Evolutionary conservation across 2,329 filamentous ascomycete genomes (phyloP).

Genomic region (Claviceps paspali): DNA sequence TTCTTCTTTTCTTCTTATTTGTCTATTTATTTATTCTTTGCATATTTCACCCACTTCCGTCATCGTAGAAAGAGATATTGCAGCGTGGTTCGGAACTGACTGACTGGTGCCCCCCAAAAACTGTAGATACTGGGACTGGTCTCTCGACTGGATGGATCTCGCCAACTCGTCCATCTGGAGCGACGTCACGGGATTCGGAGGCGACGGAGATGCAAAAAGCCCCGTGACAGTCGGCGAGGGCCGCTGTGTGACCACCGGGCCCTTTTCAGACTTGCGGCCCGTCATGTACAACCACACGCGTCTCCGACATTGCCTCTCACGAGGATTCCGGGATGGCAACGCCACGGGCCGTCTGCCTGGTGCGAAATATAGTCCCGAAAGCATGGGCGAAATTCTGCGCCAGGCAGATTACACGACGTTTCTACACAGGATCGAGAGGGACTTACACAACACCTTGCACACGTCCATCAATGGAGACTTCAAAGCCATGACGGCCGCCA

Average conservation of each 20-base stretch:
- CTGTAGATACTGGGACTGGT: constrained; percentile 9
- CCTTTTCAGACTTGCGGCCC: constrained; percentile 8
- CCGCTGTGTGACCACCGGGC: constrained; percentile 7
- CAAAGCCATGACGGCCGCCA: constrained; percentile 6
- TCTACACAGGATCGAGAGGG: constrained; percentile 2
- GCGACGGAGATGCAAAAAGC: constrained; percentile 6
- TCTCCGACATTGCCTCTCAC: constrained; percentile 4
- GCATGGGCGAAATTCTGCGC: neutral
- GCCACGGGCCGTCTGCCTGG: constrained; percentile 2
- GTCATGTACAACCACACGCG: constrained; percentile 7
- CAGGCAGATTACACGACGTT: constrained; percentile 1
- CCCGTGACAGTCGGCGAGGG: constrained; percentile 4
- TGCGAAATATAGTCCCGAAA: constrained; percentile 2
- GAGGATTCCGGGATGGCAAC: constrained; percentile 4
- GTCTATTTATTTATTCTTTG: too few species aligned
- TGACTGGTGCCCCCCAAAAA: too few species aligned
- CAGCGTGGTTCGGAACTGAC: too few species aligned
- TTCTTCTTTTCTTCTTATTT: too few species aligned
- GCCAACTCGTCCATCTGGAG: constrained; percentile 8
- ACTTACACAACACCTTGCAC: constrained; percentile 5
- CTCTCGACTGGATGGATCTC: constrained; percentile 8
- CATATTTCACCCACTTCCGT: too few species aligned
- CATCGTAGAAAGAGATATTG: too few species aligned
- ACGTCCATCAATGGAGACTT: constrained; percentile 6
- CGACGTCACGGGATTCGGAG: constrained; percentile 7